Evolutionary conservation across 2,329 filamentous ascomycete genomes (phyloP).

Genomic region (Sporothrix protearum): DNA sequence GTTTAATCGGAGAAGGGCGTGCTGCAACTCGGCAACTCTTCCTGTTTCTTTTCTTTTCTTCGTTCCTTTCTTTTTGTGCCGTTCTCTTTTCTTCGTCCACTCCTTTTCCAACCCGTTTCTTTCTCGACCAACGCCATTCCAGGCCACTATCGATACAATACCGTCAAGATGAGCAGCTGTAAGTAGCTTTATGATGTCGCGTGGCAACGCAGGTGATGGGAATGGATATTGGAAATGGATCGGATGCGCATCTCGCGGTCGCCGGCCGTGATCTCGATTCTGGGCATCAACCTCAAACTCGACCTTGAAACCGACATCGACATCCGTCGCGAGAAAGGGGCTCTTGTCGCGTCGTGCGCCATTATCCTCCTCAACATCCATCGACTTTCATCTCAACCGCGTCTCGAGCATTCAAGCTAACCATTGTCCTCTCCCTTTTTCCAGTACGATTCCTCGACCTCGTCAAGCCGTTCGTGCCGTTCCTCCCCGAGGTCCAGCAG

Average conservation of each 20-base stretch:
- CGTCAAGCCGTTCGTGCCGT: conserved; percentile 98
- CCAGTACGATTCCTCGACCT: conserved; percentile 98
- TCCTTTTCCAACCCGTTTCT: conserved; percentile 14
- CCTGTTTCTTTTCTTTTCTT: conserved; percentile 13
- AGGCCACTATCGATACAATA: conserved; percentile 25
- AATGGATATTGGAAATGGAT: not conserved
- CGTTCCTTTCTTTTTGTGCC: not conserved
- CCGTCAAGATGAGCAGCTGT: conserved; percentile 39
- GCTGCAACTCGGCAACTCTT: conserved; percentile 12
- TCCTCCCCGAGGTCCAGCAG: conserved; percentile 98
- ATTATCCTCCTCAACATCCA: not conserved
- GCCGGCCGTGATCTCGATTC: not conserved
- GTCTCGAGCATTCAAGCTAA: not conserved
- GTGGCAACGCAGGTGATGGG: not conserved
- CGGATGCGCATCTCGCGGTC: not conserved
- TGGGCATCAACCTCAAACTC: not conserved
- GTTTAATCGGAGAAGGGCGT: conserved; percentile 19
- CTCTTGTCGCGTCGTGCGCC: not conserved
- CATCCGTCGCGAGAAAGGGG: not conserved
- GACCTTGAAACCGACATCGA: not conserved
- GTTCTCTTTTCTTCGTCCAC: conserved; percentile 12
- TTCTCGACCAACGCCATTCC: conserved; percentile 7
- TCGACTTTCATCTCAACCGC: not conserved
- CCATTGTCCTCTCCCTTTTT: not conserved
- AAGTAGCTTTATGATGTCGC: conserved; percentile 30